Conservation (phyloP, 2,329 filamentous ascomycete genomes). For the Neopestalotiopsis sp. region DNA sequence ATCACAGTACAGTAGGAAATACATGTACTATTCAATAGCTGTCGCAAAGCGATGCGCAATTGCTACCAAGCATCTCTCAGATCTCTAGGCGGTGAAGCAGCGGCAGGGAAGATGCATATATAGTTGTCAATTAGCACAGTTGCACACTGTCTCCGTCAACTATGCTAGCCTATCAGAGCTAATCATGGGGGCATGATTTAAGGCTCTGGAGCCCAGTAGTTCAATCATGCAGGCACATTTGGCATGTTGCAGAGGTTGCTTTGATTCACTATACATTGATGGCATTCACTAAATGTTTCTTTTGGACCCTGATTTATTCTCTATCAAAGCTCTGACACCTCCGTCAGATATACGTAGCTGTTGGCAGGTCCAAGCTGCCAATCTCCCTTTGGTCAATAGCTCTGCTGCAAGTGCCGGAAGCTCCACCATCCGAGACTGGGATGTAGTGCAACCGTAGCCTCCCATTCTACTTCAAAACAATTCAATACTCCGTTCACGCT, state of each 20-base stretch:
- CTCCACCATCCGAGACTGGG: conserved; percentile 11
- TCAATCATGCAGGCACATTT: too few species aligned
- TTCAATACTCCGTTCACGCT: background rate
- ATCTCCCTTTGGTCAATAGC: background rate
- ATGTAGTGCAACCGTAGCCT: background rate
- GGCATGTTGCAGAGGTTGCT: too few species aligned
- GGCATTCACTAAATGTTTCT: too few species aligned
- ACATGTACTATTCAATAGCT: background rate
- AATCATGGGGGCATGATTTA: too few species aligned
- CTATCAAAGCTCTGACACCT: conserved; percentile 1
- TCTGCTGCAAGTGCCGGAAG: conserved; percentile 20
- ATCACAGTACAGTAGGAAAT: background rate
- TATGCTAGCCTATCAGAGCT: too few species aligned
- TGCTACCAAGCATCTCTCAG: too few species aligned
- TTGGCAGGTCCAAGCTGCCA: background rate
- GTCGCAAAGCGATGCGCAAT: background rate
- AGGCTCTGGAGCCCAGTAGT: too few species aligned
- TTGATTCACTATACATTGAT: too few species aligned
- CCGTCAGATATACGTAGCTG: background rate
- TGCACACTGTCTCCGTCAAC: too few species aligned
- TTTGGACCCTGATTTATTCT: background rate
- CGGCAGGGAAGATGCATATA: background rate
- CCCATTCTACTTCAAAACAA: background rate
- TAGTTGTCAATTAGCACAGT: too few species aligned
- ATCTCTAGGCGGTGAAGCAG: background rate